phyloP scores from a whole-genome alignment of 352 stramenopile genomes.

The Globisporangium spiculum region DNA sequence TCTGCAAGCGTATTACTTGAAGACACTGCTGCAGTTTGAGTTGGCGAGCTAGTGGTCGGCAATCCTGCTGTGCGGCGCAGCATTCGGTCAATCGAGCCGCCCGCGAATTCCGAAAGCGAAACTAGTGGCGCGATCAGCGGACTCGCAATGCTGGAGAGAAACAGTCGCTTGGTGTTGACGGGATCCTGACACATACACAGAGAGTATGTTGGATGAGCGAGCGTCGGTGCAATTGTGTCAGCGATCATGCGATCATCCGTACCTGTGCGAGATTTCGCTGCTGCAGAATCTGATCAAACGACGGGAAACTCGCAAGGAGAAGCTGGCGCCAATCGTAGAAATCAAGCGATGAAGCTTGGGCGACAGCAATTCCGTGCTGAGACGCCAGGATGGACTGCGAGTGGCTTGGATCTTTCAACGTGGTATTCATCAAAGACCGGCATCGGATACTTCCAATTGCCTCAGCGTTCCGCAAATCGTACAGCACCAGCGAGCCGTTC shows the following conservation, averaged over 20 bases:
- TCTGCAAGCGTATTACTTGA: not conserved
- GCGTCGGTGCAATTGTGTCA: not conserved
- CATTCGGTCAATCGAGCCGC: slow-evolving; percentile 11
- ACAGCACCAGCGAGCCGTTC: slow-evolving; percentile 42
- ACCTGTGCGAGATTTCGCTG: slow-evolving; percentile 24
- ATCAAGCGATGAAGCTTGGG: slow-evolving; percentile 15
- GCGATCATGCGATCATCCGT: not conserved
- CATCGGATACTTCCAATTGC: slow-evolving; percentile 39
- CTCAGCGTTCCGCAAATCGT: slow-evolving; percentile 40
- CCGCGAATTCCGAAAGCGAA: not conserved
- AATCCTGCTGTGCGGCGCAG: slow-evolving; percentile 13
- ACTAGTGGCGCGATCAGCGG: not conserved
- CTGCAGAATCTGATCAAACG: slow-evolving; percentile 21
- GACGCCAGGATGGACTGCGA: slow-evolving; percentile 6
- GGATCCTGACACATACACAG: not conserved
- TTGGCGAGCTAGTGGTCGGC: not conserved
- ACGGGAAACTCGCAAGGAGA: slow-evolving; percentile 32
- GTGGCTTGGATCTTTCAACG: not conserved
- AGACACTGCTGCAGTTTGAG: not conserved
- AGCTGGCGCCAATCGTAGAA: slow-evolving; percentile 45
- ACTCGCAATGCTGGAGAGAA: slow-evolving; percentile 19
- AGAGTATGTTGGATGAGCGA: not conserved
- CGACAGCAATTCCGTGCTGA: not conserved
- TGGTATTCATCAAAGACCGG: not conserved
- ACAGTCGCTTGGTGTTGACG: slow-evolving; percentile 28